Evolutionary conservation across 2,329 filamentous ascomycete genomes (phyloP).

Genomic region (Venturia pyrina): DNA sequence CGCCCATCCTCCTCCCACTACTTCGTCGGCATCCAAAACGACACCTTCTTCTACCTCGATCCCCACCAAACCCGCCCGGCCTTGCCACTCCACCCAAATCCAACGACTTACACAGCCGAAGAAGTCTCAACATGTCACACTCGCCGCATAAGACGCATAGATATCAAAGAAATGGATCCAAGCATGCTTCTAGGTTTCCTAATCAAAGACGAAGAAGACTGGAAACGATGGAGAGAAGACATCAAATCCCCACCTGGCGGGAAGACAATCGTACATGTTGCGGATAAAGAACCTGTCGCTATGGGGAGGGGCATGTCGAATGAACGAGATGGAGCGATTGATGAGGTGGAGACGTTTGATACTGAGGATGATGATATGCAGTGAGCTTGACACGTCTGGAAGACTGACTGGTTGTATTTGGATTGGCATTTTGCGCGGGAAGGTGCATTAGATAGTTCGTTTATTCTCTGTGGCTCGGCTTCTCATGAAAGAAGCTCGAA

Average conservation of each 20-base stretch:
- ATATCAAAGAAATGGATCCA: conserved; percentile 89
- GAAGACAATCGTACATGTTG: conserved; percentile 78
- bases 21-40: conserved; percentile 63
- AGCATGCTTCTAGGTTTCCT: conserved; percentile 96
- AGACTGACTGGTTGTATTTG: background rate
- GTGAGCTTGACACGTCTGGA: background rate
- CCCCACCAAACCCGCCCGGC: conserved; percentile 77
- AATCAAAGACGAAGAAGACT: conserved; percentile 73
- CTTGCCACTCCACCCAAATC: conserved; percentile 52
- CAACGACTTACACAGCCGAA: conserved; percentile 52
- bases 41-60: conserved; percentile 86
- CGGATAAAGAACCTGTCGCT: conserved; percentile 52
- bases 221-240: conserved; percentile 69
- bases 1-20: conserved; percentile 84
- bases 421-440: background rate
- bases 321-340: conserved; percentile 65
- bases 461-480: background rate
- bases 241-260: conserved; percentile 60
- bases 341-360: conserved; percentile 84
- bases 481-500: background rate
- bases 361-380: conserved; percentile 46
- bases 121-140: conserved; percentile 84
- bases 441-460: background rate
- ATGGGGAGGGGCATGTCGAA: conserved; percentile 30
- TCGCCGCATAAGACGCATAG: conserved; percentile 67